Conservation (phyloP, 495 filamentous ascomycete genomes). For the Darksidea phi region DNA sequence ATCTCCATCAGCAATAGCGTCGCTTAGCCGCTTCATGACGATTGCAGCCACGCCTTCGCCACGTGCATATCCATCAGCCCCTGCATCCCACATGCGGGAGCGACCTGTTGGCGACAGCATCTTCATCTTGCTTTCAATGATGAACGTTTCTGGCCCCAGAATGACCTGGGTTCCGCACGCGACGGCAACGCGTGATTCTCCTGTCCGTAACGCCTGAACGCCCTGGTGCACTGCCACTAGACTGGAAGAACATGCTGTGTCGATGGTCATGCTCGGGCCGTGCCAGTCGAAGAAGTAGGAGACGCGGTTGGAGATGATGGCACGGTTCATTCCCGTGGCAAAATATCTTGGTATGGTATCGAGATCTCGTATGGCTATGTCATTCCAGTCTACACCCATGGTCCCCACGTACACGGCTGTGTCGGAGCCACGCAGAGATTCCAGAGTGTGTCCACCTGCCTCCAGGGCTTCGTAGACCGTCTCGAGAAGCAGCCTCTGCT, state of each 20-base stretch:
- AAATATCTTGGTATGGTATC: no score
- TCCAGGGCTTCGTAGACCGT: no score
- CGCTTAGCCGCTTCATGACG: constrained; percentile 42
- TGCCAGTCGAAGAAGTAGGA: constrained; percentile 28
- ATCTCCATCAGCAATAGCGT: constrained; percentile 17
- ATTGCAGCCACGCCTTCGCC: constrained; percentile 49
- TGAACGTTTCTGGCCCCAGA: constrained; percentile 3
- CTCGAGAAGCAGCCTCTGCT: no score
- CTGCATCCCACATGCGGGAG: constrained; percentile 46
- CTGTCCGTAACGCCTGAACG: background rate
- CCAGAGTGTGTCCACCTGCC: no score
- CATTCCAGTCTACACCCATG: no score
- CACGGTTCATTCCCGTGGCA: no score
- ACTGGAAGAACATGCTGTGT: constrained; percentile 30
- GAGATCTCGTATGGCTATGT: no score
- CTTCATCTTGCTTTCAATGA: constrained; percentile 12
- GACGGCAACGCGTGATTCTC: constrained; percentile 5
- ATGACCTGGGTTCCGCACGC: constrained; percentile 1
- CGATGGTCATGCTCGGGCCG: constrained; percentile 21
- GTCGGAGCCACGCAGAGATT: no score
- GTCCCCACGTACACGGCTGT: no score
- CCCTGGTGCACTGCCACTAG: constrained; percentile 25
- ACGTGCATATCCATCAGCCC: constrained; percentile 50
- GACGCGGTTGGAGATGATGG: constrained; percentile 25
- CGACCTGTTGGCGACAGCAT: constrained; percentile 22